A percentile compares a stretch with the other conserved stretches of the same genome.
Conservation (phyloP, 2,329 filamentous ascomycete genomes). For the Phaeosphaeriaceae sp. region DNA sequence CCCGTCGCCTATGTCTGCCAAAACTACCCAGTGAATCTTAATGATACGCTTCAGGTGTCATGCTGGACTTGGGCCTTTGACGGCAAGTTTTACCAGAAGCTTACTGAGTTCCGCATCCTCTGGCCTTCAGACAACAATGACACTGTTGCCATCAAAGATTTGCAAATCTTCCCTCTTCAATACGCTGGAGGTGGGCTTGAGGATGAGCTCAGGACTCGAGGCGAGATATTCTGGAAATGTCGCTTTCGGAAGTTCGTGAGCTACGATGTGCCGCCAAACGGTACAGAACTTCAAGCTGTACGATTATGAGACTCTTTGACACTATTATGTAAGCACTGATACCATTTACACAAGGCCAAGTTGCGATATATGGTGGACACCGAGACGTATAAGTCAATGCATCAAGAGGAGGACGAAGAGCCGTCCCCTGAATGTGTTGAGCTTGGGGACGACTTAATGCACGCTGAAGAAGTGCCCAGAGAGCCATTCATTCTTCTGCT, state of each 20-base stretch:
- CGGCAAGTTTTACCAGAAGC: constrained; percentile 6
- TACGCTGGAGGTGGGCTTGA: not conserved
- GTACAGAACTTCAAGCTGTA: constrained; percentile 4
- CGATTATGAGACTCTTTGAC: not conserved
- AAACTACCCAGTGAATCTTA: not conserved
- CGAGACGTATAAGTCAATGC: constrained; percentile 12
- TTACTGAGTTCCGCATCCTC: not conserved
- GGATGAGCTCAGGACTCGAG: constrained; percentile 3
- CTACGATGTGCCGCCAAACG: constrained; percentile 1
- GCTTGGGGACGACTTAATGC: not conserved
- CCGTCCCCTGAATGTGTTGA: not conserved
- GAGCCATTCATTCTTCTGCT: constrained; percentile 5
- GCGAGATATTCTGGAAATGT: constrained; percentile 6
- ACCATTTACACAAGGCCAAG: not conserved
- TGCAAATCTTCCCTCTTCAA: constrained; percentile 2
- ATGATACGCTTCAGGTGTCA: not conserved
- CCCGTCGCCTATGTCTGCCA: constrained; percentile 2
- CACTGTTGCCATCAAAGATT: not conserved
- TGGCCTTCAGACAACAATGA: constrained; percentile 7
- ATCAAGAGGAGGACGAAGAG: not conserved
- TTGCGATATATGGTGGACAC: constrained; percentile 12
- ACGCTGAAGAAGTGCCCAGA: not conserved
- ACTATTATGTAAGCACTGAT: not conserved
- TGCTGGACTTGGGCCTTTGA: constrained; percentile 13
- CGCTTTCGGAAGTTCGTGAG: constrained; percentile 1